phyloP scores from a whole-genome alignment of 78 protist genomes.

The Pigoraptor vietnamica region DNA sequence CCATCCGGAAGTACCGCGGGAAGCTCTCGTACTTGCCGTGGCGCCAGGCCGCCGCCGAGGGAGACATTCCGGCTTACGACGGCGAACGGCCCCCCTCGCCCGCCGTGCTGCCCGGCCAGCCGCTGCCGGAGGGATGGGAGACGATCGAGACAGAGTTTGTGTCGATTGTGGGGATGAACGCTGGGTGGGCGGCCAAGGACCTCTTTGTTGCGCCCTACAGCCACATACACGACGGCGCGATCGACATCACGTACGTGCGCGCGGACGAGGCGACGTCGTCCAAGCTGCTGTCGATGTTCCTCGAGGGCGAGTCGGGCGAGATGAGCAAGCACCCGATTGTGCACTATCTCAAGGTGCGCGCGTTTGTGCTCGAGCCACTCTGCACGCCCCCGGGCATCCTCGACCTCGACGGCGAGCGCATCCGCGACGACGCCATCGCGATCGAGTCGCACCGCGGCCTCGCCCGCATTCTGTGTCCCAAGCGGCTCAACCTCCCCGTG shows the following conservation, averaged over 20 bases:
- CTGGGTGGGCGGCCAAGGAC: not conserved
- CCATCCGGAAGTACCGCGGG: constrained; percentile 19
- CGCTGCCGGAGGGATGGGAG: not conserved
- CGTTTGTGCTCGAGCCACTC: not conserved
- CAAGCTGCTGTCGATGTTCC: not conserved
- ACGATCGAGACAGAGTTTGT: not conserved
- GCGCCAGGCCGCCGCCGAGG: not conserved
- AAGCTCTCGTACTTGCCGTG: not conserved
- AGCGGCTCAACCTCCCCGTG: not conserved
- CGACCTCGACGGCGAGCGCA: not conserved
- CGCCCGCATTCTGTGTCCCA: not conserved
- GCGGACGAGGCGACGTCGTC: not conserved
- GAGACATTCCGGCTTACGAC: too few relatives aligned
- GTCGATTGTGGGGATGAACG: not conserved
- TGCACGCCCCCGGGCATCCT: not conserved
- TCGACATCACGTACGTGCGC: not conserved
- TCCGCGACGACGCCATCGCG: not conserved
- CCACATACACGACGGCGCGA: not conserved
- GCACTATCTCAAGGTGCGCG: not conserved
- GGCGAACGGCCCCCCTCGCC: not conserved
- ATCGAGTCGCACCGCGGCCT: not conserved
- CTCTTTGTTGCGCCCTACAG: not conserved
- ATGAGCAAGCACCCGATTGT: not conserved
- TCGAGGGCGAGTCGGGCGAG: not conserved
- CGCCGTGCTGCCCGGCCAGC: not conserved